Conservation (phyloP, 2,329 filamentous ascomycete genomes). For the Ophiognomonia clavigignenti-juglandacearum region DNA sequence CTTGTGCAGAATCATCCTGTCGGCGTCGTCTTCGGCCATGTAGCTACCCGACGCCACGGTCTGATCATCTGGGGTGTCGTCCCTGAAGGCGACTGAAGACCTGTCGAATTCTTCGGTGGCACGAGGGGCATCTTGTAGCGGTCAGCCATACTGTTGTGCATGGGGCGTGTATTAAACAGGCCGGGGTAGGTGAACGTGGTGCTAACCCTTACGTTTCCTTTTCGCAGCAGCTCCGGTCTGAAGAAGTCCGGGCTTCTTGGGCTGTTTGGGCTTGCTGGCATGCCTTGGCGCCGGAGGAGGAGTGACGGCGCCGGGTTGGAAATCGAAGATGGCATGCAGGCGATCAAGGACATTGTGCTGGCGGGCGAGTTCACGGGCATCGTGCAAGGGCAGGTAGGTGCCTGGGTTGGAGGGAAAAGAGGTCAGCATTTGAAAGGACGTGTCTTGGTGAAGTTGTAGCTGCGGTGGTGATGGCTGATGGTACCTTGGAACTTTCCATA, state of each 20-base stretch:
- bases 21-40: conserved; percentile 74
- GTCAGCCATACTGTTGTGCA: too few species aligned
- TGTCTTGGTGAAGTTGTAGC: background rate
- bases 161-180: too few species aligned
- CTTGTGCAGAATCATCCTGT: conserved; percentile 53
- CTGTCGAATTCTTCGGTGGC: conserved; percentile 63
- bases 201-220: conserved; percentile 10
- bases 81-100: conserved; percentile 25
- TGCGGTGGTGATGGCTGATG: conserved; percentile 7
- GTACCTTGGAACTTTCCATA: conserved; percentile 97
- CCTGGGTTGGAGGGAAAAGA: conserved; percentile 42
- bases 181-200: conserved; percentile 8
- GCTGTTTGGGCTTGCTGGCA: conserved; percentile 76
- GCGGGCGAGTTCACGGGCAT: conserved; percentile 75
- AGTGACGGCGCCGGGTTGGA: conserved; percentile 74
- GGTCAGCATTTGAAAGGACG: conserved; percentile 3
- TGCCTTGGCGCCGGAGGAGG: conserved; percentile 94
- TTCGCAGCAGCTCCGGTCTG: conserved; percentile 8
- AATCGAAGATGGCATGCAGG: conserved; percentile 85
- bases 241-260: conserved; percentile 51
- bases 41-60: conserved; percentile 82
- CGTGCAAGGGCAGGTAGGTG: conserved; percentile 89
- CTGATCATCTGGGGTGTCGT: conserved; percentile 77
- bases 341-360: conserved; percentile 84
- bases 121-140: conserved; percentile 29